Base-by-base conservation (phyloP, 2,329 filamentous ascomycete genomes). In the Aurifilum marmelostoma region DNA sequence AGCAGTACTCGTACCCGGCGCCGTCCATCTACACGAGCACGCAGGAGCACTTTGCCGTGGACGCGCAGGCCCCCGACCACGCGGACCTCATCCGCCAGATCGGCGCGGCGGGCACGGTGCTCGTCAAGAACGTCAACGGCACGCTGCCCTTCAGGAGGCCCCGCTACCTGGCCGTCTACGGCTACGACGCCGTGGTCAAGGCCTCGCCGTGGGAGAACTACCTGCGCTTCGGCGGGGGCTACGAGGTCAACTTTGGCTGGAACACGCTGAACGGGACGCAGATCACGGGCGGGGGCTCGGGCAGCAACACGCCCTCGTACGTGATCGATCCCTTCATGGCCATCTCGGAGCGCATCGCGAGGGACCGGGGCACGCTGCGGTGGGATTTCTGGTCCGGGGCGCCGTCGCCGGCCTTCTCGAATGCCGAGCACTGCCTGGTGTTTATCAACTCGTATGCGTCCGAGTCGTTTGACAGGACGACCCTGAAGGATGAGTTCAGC, bases 221-320 rank as follows among this genome's bases (percentile, higher is more conserved):
- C 11, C 62, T 67, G 18, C 66, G 69, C 2, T 71, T 64, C 27
- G 82, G 87, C 6, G 89, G 87, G 16, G 93, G 93, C 0, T 88
- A 90, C 56, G 75, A 80, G 62, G 77, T 80, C 27, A 70, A 74
- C 29, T 68, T 71, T 32, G 73, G 78, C 65, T 79, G 74, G 69
- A 77, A 79, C 63, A 81, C 79, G 8, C 74, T 79, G 29, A 83
- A 83, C 71, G 83, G 82, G 16, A 84, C 82, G 0, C 69, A 84
- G 18, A 77, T 79, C 63, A 76, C 77, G 0, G 81, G 83, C 12
- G 83, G 83, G 34, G 83, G 82, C 0, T 82, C 81, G 0, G 83
- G 83, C 1, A 89, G 93, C 0, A 93, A 92, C 2, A 88, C 97
- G 32, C 94, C 93, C 71, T 90, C 92, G 4, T 97, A 96, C 75